These are phyloP conservation scores for Geotrichum phurueaensis DNA, from an alignment of 1,139 yeast species.

Conservation along the genomic window DNA sequence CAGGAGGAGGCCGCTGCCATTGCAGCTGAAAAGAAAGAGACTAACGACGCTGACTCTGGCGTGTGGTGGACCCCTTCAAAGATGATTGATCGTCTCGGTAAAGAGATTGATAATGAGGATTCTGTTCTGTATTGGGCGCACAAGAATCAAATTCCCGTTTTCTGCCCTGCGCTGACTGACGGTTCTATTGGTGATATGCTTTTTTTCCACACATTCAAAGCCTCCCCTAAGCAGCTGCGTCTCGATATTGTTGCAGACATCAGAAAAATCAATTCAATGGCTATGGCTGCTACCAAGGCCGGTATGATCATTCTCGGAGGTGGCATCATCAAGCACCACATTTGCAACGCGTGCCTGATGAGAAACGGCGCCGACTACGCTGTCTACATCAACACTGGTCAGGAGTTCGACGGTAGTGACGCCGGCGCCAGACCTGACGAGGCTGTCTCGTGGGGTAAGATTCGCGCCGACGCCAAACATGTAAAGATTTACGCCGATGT, in stretches of 20 bases:
- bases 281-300: slow-evolving; percentile 92
- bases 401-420: slow-evolving; percentile 97
- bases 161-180: slow-evolving; percentile 96
- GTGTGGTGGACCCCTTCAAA: slow-evolving; percentile 86
- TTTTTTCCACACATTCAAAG: slow-evolving; percentile 93
- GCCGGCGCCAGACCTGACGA: slow-evolving; percentile 99
- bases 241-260: slow-evolving; percentile 92
- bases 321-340: slow-evolving; percentile 93
- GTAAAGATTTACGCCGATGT: slow-evolving; percentile 95
- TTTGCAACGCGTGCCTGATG: slow-evolving; percentile 96
- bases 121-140: slow-evolving; percentile 98
- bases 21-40: slow-evolving; percentile 38
- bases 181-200: slow-evolving; percentile 99
- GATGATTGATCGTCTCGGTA: slow-evolving; percentile 86
- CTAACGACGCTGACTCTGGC: slow-evolving; percentile 56
- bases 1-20: slow-evolving; percentile 60
- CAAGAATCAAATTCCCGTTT: slow-evolving; percentile 89
- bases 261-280: slow-evolving; percentile 80
- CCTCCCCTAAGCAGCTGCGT: slow-evolving; percentile 83
- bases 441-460: slow-evolving; percentile 98
- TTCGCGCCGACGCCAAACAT: slow-evolving; percentile 84
- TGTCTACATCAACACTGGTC: slow-evolving; percentile 94
- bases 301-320: slow-evolving; percentile 97
- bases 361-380: slow-evolving; percentile 99
- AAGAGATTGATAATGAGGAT: slow-evolving; percentile 87